Percentiles rank a stretch among this genome's conserved stretches.
Evolutionary conservation across 2,329 filamentous ascomycete species (phyloP).

Genomic region (Aspergillus arachidicola): DNA sequence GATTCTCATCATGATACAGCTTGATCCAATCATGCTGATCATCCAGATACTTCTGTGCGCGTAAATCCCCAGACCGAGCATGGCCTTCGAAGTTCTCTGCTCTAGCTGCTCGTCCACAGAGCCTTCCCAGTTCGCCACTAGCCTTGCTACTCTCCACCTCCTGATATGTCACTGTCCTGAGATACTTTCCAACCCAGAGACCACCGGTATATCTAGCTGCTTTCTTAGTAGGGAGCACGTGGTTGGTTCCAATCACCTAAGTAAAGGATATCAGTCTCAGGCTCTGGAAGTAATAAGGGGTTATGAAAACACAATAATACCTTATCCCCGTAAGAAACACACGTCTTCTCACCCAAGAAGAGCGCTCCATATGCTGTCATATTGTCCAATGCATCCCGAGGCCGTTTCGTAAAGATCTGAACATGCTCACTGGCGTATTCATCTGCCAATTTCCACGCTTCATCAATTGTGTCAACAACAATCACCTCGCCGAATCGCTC

Average conservation of each 20-base stretch:
- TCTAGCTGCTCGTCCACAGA: slow-evolving; percentile 54
- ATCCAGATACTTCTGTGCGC: slow-evolving; percentile 48
- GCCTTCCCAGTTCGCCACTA: slow-evolving; percentile 51
- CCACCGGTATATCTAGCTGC: slow-evolving; percentile 56
- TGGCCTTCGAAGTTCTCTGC: slow-evolving; percentile 59
- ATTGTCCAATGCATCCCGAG: slow-evolving; percentile 53
- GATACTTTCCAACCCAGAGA: slow-evolving; percentile 59
- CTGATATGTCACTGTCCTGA: slow-evolving; percentile 57
- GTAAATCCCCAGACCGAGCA: slow-evolving; percentile 54
- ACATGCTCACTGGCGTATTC: not conserved
- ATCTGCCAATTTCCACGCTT: not conserved
- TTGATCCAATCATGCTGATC: slow-evolving; percentile 50
- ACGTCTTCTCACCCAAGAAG: slow-evolving; percentile 56
- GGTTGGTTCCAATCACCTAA: slow-evolving; percentile 57
- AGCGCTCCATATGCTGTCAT: slow-evolving; percentile 56
- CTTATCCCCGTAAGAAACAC: slow-evolving; percentile 59
- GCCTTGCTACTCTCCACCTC: slow-evolving; percentile 48
- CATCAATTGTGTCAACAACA: not conserved
- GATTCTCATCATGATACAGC: not conserved
- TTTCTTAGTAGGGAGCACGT: slow-evolving; percentile 54
- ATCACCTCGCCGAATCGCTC: not conserved
- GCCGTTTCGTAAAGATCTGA: slow-evolving; percentile 42
- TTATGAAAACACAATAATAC: slow-evolving; percentile 25
- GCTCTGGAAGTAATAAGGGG: not conserved
- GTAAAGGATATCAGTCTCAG: not conserved